These are phyloP conservation scores for Tuctoria greenei DNA, from an alignment of 176 grass and related monocot genomes.

Conservation along the genomic window DNA sequence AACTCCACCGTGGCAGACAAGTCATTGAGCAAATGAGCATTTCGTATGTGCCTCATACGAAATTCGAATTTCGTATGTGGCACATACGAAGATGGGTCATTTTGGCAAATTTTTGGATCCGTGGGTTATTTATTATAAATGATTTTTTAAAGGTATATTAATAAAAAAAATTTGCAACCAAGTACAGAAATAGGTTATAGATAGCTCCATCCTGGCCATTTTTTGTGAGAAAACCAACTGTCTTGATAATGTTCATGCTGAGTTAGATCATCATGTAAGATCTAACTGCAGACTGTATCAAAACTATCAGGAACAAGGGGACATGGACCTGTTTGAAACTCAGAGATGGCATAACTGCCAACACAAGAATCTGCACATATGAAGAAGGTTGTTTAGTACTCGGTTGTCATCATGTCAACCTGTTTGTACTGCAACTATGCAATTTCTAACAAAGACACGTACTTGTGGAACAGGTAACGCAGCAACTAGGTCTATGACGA, in stretches of 20 bases:
- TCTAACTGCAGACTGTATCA: conserved; percentile 40
- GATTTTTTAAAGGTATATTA: no score
- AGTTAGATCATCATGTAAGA: conserved; percentile 33
- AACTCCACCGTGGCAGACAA: no score
- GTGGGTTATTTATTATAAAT: no score
- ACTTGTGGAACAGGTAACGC: conserved; percentile 61
- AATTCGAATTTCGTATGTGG: no score
- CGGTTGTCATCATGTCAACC: not conserved
- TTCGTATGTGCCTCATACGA: no score
- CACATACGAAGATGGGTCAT: no score
- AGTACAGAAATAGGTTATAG: conserved; percentile 43
- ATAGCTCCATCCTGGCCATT: conserved; percentile 43
- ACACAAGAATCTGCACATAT: conserved; percentile 35
- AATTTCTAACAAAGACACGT: not conserved
- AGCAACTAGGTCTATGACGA: conserved; percentile 46
- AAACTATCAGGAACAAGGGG: conserved; percentile 36
- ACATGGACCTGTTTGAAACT: conserved; percentile 15
- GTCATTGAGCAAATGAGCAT: no score
- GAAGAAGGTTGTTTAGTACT: conserved; percentile 2
- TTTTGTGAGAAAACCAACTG: conserved; percentile 29
- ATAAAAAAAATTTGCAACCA: no score
- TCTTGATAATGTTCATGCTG: conserved; percentile 39
- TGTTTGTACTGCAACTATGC: not conserved
- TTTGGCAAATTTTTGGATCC: no score
- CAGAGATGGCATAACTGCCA: conserved; percentile 24